Evolutionary conservation across 1,139 yeast genomes (phyloP), one percentile per base, ranked within the genome.

Genomic region (Lodderomyces jiufengensis): DNA sequence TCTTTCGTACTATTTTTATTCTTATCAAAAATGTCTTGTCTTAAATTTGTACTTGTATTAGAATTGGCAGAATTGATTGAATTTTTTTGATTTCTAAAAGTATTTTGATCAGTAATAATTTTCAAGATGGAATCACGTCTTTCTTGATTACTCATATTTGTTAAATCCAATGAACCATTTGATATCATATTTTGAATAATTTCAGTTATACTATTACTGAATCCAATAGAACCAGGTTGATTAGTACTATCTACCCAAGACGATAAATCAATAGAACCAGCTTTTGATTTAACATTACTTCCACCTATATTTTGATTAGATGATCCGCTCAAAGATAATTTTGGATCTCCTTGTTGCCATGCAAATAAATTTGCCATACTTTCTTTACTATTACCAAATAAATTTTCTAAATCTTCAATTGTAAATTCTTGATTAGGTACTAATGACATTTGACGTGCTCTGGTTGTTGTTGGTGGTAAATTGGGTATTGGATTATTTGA

Each of bases 11-110:
- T 27, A 11, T 23, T 34, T n/a, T 30, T 33, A 21, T 31, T 38
- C 29, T 56, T 59, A 13, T 59, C 66, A 45, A 68, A 69, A n/a
- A 70, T 70, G 40, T 70, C 75, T 45, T 69, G 73, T 35, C 70
- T 49, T 32, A 69, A 55, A 12, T 53, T 57, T 1, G 66, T 48
- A 22, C 40, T 41, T 1, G 32, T 23, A 27, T 36, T 37, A 21
- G 34, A 30, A 18, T 40, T 32, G 15, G 40, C 36, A 2, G 40
- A 27, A 14, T 27, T 22, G 13, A 11, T 22, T 4, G 30, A 16
- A 12, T 45, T 36, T 24, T 54, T 41, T 33, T 45, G 49, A 18
- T 43, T 48, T 31, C 54, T 43, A 34, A 47, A 36, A 29, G 32
- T 41, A 20, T 54, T 60, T 44, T 55, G 66, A 36, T 64, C 70